Evolutionary conservation across 768 basidiomycete genomes (phyloP).

Genomic region (Porphyrellus cyaneotinctus): DNA sequence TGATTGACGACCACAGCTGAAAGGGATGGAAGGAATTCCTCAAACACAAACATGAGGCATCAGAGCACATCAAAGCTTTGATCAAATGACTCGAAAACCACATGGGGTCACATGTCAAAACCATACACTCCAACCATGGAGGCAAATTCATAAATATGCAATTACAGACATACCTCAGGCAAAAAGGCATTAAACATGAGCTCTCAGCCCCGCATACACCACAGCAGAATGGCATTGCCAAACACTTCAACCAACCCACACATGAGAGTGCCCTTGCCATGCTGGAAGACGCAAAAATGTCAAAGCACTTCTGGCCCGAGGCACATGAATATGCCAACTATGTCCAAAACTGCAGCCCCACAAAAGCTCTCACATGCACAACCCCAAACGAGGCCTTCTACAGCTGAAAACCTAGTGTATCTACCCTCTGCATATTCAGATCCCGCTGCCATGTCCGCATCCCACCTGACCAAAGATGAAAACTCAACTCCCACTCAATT

Average conservation of each 20-base stretch:
- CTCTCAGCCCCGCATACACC: not conserved
- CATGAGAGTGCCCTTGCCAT: slow-evolving; percentile 23
- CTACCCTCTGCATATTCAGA: slow-evolving; percentile 21
- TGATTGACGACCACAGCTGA: slow-evolving; percentile 6
- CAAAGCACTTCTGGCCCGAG: slow-evolving; percentile 21
- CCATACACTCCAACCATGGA: not conserved
- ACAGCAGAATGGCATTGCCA: not conserved
- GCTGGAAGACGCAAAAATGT: slow-evolving; percentile 18
- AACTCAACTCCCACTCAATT: slow-evolving; percentile 10
- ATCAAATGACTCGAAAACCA: not conserved
- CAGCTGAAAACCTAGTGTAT: slow-evolving; percentile 24
- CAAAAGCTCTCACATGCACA: too few relatives aligned
- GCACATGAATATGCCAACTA: slow-evolving; percentile 8
- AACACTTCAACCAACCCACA: slow-evolving; percentile 24
- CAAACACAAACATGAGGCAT: slow-evolving; percentile 1
- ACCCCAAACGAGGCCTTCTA: too few relatives aligned
- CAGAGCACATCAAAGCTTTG: not conserved
- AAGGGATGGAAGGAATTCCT: slow-evolving; percentile 15
- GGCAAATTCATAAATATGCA: not conserved
- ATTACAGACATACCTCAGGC: not conserved
- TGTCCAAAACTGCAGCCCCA: not conserved
- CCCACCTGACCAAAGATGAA: too few relatives aligned
- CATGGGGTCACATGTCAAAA: not conserved
- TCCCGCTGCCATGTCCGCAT: too few relatives aligned
- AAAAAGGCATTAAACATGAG: not conserved